A percentile compares a stretch with the other conserved stretches of the same genome.
phyloP scores from a whole-genome alignment of 257 asterid species.

The Eucommia ulmoides region DNA sequence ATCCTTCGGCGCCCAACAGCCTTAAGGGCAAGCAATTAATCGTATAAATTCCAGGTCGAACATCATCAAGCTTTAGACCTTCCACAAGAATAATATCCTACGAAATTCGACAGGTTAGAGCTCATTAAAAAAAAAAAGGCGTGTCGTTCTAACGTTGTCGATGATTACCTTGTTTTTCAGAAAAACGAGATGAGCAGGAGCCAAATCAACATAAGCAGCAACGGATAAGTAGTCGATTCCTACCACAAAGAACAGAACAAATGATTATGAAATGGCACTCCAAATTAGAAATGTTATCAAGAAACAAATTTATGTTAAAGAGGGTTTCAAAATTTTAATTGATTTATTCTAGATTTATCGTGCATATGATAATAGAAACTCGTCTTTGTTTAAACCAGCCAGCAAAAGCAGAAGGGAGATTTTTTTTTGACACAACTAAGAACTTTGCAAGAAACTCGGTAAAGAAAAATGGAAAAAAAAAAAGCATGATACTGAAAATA shows the following conservation, averaged over 20 bases:
- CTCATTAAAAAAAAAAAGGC: not conserved
- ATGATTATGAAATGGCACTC: no score
- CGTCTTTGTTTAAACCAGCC: no score
- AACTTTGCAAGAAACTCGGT: no score
- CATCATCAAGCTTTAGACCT: constrained; percentile 76
- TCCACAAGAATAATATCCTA: constrained; percentile 94
- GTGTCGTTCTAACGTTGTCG: not conserved
- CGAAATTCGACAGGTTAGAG: constrained; percentile 7
- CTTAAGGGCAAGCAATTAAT: constrained; percentile 90
- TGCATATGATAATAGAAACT: no score
- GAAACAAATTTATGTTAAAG: no score
- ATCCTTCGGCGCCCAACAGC: constrained; percentile 88
- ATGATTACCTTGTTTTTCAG: constrained; percentile 61
- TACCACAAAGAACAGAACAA: constrained; percentile 19
- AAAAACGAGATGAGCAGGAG: constrained; percentile 78
- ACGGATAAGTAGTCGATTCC: constrained; percentile 92
- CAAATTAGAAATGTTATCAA: no score
- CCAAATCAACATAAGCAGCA: constrained; percentile 72
- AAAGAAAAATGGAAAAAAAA: no score
- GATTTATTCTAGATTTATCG: no score
- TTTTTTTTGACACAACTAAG: no score
- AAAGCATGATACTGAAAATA: no score
- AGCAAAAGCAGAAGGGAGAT: no score
- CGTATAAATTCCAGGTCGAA: constrained; percentile 45
- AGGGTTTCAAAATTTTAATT: no score